A percentile compares a stretch with the other conserved stretches of the same genome.
phyloP scores from a whole-genome alignment of 2,329 filamentous ascomycete species.

The Penicillium decumbens region DNA sequence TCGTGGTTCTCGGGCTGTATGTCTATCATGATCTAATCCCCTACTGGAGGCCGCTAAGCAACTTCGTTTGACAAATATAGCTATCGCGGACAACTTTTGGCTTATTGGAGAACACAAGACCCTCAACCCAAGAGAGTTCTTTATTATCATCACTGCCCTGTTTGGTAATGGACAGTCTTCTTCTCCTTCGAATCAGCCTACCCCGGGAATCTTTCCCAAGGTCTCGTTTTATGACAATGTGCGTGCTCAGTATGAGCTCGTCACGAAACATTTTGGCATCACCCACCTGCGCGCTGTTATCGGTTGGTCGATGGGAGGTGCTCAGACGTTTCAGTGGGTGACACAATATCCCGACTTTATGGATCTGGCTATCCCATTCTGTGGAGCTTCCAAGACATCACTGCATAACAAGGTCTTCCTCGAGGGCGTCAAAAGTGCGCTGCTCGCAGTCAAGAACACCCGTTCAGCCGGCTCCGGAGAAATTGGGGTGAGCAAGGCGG shows the following conservation, averaged over 20 bases:
- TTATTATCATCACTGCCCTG: conserved; percentile 63
- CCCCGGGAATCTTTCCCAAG: conserved; percentile 55
- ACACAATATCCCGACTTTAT: conserved; percentile 61
- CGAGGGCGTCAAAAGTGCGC: conserved; percentile 58
- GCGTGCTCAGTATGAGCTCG: conserved; percentile 59
- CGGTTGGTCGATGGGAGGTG: conserved; percentile 69
- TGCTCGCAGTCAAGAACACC: conserved; percentile 55
- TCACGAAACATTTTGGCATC: conserved; percentile 60
- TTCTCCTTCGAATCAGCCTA: conserved; percentile 59
- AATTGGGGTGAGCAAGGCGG: conserved; percentile 39
- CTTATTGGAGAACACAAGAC: conserved; percentile 63
- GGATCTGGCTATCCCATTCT: conserved; percentile 63
- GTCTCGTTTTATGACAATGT: conserved; percentile 67
- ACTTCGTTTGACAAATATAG: conserved; percentile 23
- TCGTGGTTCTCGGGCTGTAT: conserved; percentile 66
- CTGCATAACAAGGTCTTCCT: conserved; percentile 66
- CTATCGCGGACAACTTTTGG: conserved; percentile 69
- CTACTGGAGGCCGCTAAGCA: neutral
- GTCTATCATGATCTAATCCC: conserved; percentile 15
- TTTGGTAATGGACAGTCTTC: conserved; percentile 67
- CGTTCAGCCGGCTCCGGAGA: conserved; percentile 50
- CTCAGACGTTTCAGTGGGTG: conserved; percentile 62
- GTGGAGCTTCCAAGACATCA: conserved; percentile 59
- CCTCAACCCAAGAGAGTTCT: conserved; percentile 61
- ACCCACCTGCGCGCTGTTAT: conserved; percentile 59